Percentiles rank a stretch among this genome's conserved stretches.
Conservation (phyloP, 768 basidiomycete species). For the Suillus fuscotomentosus region DNA sequence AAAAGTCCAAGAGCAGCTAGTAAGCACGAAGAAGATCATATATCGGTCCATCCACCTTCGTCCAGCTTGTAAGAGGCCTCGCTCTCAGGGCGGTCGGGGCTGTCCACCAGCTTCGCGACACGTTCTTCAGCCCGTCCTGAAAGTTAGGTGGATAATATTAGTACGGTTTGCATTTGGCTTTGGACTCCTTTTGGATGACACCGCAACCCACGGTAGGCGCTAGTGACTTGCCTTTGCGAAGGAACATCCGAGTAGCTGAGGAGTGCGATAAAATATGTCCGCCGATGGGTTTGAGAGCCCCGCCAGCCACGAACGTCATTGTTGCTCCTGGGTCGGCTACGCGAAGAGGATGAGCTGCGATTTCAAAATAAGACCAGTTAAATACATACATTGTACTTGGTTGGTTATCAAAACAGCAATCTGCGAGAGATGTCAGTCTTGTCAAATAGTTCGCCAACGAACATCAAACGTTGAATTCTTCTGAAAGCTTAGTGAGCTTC, state of each 20-base stretch:
- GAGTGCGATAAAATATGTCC: conserved; percentile 87
- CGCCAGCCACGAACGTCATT: conserved; percentile 93
- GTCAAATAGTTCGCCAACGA: conserved; percentile 3
- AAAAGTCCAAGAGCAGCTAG: neutral
- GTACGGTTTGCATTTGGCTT: neutral
- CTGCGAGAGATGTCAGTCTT: conserved; percentile 35
- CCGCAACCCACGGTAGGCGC: neutral
- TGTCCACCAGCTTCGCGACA: conserved; percentile 87
- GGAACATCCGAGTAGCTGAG: conserved; percentile 83
- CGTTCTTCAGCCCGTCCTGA: conserved; percentile 87
- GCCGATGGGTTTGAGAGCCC: conserved; percentile 88
- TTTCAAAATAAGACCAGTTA: neutral
- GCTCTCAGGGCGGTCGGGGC: conserved; percentile 85
- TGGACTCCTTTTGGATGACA: neutral
- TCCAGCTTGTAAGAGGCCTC: conserved; percentile 91
- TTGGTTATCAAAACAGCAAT: conserved; percentile 88
- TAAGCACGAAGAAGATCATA: conserved; percentile 40
- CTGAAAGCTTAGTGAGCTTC: conserved; percentile 85
- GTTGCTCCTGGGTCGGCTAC: conserved; percentile 93
- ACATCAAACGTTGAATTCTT: conserved; percentile 78
- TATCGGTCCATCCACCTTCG: conserved; percentile 88
- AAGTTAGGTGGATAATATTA: neutral
- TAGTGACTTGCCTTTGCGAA: conserved; percentile 69
- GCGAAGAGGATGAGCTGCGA: neutral
- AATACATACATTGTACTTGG: conserved; percentile 77